phyloP scores from a whole-genome alignment of 345 rosid genomes.

The Gossypium sturtianum region DNA sequence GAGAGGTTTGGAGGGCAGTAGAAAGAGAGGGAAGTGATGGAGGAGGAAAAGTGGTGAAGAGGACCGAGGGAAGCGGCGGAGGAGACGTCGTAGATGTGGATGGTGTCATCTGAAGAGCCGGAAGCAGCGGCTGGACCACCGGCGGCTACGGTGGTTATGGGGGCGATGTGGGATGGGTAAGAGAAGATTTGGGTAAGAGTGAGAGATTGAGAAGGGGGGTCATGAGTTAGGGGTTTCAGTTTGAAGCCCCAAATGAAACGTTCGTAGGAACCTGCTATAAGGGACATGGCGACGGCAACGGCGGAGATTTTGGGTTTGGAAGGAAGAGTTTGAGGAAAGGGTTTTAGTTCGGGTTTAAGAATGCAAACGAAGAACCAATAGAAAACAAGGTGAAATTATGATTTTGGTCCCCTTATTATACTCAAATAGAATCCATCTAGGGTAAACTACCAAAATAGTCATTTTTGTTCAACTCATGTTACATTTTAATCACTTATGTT shows the following conservation, averaged over 20 bases:
- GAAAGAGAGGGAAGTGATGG: constrained; percentile 73
- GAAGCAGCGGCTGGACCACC: constrained; percentile 82
- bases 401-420: background rate
- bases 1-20: constrained; percentile 67
- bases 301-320: background rate
- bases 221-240: constrained; percentile 47
- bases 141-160: constrained; percentile 75
- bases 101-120: constrained; percentile 72
- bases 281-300: constrained; percentile 35
- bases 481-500: too few species aligned
- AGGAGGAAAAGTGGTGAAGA: constrained; percentile 59
- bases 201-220: constrained; percentile 28
- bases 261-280: constrained; percentile 91
- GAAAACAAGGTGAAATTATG: background rate
- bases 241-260: constrained; percentile 84
- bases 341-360: background rate
- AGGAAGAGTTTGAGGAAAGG: background rate
- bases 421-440: too few species aligned
- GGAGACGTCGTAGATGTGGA: constrained; percentile 80
- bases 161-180: constrained; percentile 79
- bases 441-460: too few species aligned
- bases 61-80: constrained; percentile 82
- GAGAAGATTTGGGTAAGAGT: constrained; percentile 69
- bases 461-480: too few species aligned
- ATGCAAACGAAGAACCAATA: background rate